Evolutionary conservation across 2,329 filamentous ascomycete genomes (phyloP), one percentile per base, ranked within the genome.

Genomic region (Chaetomiaceae sp.): DNA sequence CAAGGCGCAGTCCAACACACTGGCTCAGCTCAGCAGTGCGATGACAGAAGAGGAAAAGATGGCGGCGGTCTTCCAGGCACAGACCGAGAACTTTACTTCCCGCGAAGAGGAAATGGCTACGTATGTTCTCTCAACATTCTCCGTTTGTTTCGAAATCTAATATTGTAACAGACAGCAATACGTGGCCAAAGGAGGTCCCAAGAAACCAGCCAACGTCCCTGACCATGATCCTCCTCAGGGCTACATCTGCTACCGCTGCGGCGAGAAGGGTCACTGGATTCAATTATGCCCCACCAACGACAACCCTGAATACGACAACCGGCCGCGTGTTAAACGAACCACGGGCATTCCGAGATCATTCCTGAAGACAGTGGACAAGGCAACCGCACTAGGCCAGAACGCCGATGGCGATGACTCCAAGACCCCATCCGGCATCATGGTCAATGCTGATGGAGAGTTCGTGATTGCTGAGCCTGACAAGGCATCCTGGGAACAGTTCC

Each of bases 201-300:
- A 94, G 65, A 79, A 84, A 60, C 79, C 82, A 4, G 77, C 80
- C 53, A 88, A 89, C 59, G 87, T 95, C 25, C 94, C 94, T 4
- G 91, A 95, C 63, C 91, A 96, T 66, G 90, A 94, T 41, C 91
- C 94, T 2, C 94, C 94, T 1, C 87, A 88, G 48, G 91, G 91
- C 48, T 99, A 99, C 70, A 86, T 96, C 57, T 99, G 94, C 73
- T 96, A 96, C 68, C 86, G 94, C 45, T 99, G 94, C 71, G 88
- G 90, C 57, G 87, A 96, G 70, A 96, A 96, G 73, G 94, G 91
- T n/a, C 94, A 99, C 70, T 99, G 92, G 92, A 99, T 99, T 58
- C 92, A 97, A 73, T 82, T 89, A 48, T 99, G 94, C 66, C 94
- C 94, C 6, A 99, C 92, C n/a, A 99, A 99, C 69, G 90, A 96